Evolutionary conservation across 1,139 yeast species (phyloP).

Genomic region (Geotrichum europaeum): DNA sequence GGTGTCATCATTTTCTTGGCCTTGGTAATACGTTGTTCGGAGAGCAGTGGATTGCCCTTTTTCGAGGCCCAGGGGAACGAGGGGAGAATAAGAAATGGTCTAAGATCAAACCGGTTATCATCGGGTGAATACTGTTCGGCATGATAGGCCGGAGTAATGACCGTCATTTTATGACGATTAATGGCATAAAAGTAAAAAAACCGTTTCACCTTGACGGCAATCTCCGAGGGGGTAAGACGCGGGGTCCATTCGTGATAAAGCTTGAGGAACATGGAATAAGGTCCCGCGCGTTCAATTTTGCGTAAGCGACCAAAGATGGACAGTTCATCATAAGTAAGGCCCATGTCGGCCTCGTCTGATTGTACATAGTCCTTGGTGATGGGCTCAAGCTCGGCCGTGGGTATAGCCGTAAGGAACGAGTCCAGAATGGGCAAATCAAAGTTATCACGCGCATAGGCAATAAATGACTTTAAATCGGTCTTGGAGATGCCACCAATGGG

Average conservation of each 20-base stretch:
- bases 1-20: constrained; percentile 99
- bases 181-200: constrained; percentile 92
- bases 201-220: constrained; percentile 86
- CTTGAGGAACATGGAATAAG: constrained; percentile 87
- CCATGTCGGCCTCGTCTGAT: constrained; percentile 97
- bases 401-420: constrained; percentile 81
- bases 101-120: constrained; percentile 88
- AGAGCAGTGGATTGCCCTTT: constrained; percentile 73
- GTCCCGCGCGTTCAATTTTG: constrained; percentile 92
- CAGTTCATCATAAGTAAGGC: constrained; percentile 91
- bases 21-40: constrained; percentile 83
- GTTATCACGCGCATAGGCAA: constrained; percentile 63
- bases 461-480: constrained; percentile 81
- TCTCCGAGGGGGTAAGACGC: constrained; percentile 68
- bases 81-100: constrained; percentile 93
- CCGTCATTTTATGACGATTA: constrained; percentile 95
- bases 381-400: constrained; percentile 97
- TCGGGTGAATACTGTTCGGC: constrained; percentile 98
- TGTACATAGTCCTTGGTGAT: constrained; percentile 87
- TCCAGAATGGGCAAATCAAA: constrained; percentile 72
- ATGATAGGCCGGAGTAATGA: constrained; percentile 92
- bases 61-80: constrained; percentile 83
- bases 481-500: constrained; percentile 98
- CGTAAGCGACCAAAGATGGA: constrained; percentile 88
- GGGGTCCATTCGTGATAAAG: constrained; percentile 91